These are phyloP conservation scores for Aspergillus latus DNA, from an alignment of 2,329 filamentous ascomycete species.

Conservation along the genomic window DNA sequence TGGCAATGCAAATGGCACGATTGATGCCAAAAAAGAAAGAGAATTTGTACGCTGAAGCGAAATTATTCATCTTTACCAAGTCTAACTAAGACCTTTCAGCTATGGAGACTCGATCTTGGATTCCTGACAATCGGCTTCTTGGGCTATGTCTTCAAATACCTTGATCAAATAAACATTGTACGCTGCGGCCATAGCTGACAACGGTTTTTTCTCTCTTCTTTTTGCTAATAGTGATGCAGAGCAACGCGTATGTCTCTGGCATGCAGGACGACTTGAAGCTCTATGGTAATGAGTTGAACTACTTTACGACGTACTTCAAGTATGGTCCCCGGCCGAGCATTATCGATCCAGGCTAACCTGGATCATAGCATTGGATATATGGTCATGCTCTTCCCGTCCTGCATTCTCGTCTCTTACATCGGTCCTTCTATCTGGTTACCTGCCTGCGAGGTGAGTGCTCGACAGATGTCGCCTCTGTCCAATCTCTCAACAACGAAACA, in stretches of 20 bases:
- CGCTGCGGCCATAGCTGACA: neutral
- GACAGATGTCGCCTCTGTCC: too few species aligned
- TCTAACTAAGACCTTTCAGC: neutral
- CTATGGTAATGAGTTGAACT: constrained; percentile 11
- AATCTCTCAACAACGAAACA: too few species aligned
- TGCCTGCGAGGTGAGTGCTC: too few species aligned
- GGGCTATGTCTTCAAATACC: constrained; percentile 14
- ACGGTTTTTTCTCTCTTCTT: neutral
- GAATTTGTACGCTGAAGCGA: neutral
- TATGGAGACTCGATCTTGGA: constrained; percentile 10
- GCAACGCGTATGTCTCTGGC: constrained; percentile 12
- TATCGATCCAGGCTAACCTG: neutral
- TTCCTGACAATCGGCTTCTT: constrained; percentile 11
- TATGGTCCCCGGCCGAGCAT: neutral
- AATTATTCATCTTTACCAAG: too few species aligned
- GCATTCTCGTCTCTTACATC: too few species aligned
- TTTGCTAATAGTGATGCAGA: neutral
- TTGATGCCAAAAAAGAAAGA: neutral
- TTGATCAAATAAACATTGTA: constrained; percentile 14
- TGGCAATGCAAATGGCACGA: neutral
- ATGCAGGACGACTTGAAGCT: constrained; percentile 12
- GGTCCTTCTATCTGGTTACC: too few species aligned
- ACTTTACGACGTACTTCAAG: constrained; percentile 13
- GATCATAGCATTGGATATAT: too few species aligned
- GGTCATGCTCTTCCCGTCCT: too few species aligned